Evolutionary conservation across 2,329 filamentous ascomycete species (phyloP).

Genomic region (Claviceps sp.): DNA sequence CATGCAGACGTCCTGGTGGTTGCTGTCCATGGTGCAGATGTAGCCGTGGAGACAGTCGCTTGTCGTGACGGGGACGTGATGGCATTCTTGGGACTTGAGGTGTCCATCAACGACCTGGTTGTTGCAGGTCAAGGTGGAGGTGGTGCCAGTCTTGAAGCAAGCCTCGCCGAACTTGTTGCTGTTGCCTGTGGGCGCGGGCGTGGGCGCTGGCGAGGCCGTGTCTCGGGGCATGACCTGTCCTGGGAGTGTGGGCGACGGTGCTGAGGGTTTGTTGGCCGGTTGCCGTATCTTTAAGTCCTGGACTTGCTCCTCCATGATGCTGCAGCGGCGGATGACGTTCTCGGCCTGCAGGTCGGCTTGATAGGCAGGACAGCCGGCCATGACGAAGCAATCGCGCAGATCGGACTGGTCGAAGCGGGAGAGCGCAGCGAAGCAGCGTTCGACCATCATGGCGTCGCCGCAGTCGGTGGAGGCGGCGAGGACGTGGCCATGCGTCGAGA

Average conservation of each 20-base stretch:
- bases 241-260: neutral
- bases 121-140: conserved; percentile 25
- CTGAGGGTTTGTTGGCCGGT: conserved; percentile 4
- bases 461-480: conserved; percentile 28
- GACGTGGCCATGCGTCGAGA: conserved; percentile 23
- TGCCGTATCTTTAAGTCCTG: conserved; percentile 18
- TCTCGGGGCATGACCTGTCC: neutral
- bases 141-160: conserved; percentile 22
- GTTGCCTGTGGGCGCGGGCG: neutral
- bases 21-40: conserved; percentile 28
- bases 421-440: conserved; percentile 27
- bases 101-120: conserved; percentile 22
- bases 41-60: conserved; percentile 29
- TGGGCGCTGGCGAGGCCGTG: neutral
- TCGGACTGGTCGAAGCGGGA: conserved; percentile 17
- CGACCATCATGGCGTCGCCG: conserved; percentile 28
- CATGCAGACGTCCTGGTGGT: conserved; percentile 28
- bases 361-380: conserved; percentile 21
- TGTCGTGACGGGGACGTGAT: conserved; percentile 19
- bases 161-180: conserved; percentile 11
- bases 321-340: conserved; percentile 19
- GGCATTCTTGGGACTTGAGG: conserved; percentile 26
- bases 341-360: conserved; percentile 18
- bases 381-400: conserved; percentile 25
- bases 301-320: conserved; percentile 11